Conservation (phyloP, 768 basidiomycete species). For the Tulasnella sp. region DNA sequence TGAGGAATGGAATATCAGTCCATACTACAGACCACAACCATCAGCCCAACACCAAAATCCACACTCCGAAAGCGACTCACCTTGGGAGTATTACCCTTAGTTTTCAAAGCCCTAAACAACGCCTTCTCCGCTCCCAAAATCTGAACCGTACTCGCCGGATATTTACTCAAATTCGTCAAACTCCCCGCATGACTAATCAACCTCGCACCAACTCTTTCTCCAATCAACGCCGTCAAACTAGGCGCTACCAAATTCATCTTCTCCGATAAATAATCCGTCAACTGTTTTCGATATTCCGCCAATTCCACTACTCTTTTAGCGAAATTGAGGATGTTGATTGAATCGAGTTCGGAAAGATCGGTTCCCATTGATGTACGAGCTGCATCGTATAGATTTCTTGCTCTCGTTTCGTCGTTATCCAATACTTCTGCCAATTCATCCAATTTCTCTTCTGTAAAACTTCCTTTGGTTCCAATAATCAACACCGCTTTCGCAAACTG, state of each 20-base stretch:
- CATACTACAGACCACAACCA: slow-evolving; percentile 49
- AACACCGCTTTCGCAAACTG: slow-evolving; percentile 78
- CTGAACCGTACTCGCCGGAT: slow-evolving; percentile 95
- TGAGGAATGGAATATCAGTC: slow-evolving; percentile 91
- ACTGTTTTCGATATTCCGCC: slow-evolving; percentile 83
- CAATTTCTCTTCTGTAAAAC: slow-evolving; percentile 63
- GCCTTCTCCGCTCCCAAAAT: slow-evolving; percentile 98
- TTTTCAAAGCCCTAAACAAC: slow-evolving; percentile 91
- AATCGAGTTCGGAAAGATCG: slow-evolving; percentile 78
- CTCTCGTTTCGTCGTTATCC: slow-evolving; percentile 71
- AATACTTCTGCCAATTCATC: slow-evolving; percentile 64
- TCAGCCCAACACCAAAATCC: slow-evolving; percentile 6
- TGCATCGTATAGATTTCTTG: slow-evolving; percentile 90
- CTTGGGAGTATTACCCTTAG: slow-evolving; percentile 97
- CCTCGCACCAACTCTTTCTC: slow-evolving; percentile 83
- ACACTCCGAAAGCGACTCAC: slow-evolving; percentile 29
- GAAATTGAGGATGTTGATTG: slow-evolving; percentile 90
- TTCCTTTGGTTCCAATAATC: slow-evolving; percentile 83
- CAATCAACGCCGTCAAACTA: slow-evolving; percentile 77
- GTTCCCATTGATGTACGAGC: slow-evolving; percentile 91
- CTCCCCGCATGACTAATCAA: slow-evolving; percentile 94
- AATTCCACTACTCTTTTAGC: slow-evolving; percentile 82
- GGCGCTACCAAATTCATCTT: slow-evolving; percentile 98
- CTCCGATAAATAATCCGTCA: slow-evolving; percentile 76
- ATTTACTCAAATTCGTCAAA: slow-evolving; percentile 93